Evolutionary conservation across 2,329 filamentous ascomycete genomes (phyloP).

Genomic region (Clarireedia hainanense): DNA sequence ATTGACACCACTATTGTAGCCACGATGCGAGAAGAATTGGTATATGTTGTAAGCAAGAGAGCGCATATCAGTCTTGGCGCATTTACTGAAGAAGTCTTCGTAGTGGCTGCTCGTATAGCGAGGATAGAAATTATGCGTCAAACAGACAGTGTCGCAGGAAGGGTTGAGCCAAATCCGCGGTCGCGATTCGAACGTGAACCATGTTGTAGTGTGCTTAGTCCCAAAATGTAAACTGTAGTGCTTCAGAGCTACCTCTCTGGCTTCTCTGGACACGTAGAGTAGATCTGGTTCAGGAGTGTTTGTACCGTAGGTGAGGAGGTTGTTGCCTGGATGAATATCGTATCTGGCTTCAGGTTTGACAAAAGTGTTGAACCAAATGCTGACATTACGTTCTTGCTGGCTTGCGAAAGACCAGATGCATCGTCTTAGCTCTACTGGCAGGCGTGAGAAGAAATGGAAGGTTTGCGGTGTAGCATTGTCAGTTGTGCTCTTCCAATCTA

Average conservation of each 20-base stretch:
- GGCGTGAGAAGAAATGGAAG: neutral
- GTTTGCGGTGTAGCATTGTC: neutral
- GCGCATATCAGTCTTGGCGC: neutral
- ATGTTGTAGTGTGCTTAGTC: neutral
- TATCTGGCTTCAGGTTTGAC: neutral
- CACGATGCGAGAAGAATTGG: neutral
- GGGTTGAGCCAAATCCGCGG: conserved; percentile 1
- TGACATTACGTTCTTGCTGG: neutral
- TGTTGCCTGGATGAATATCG: neutral
- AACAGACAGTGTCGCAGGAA: neutral
- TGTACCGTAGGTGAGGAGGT: neutral
- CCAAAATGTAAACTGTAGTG: conserved; percentile 1
- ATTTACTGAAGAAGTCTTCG: neutral
- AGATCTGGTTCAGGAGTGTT: neutral
- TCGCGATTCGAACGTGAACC: neutral
- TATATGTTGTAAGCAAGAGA: conserved; percentile 2
- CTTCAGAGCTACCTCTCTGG: neutral
- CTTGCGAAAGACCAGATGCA: conserved; percentile 2
- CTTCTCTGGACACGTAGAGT: neutral
- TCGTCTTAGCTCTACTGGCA: conserved; percentile 1
- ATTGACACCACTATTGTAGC: neutral
- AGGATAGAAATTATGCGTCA: neutral
- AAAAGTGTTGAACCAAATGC: neutral
- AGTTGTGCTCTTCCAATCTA: neutral
- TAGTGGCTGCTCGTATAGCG: neutral